phyloP scores from a whole-genome alignment of 768 basidiomycete genomes.

The Pleurotus pulmonarius region DNA sequence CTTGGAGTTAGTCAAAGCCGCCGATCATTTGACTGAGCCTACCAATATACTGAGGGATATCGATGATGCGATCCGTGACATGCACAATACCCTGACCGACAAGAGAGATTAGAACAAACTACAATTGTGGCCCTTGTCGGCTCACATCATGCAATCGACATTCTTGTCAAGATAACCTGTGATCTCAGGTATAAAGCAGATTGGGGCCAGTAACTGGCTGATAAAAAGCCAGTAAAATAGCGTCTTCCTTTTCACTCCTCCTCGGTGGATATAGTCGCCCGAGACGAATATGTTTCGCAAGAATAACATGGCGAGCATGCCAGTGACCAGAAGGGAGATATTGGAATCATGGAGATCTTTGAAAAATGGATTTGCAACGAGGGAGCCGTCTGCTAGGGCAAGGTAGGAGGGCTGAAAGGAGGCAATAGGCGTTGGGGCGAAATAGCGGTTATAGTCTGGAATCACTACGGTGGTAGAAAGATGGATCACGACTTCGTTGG shows the following conservation, averaged over 20 bases:
- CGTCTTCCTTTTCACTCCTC: conserved; percentile 52
- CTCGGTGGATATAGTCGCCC: conserved; percentile 46
- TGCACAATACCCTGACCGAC: conserved; percentile 28
- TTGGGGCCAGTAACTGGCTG: conserved; percentile 51
- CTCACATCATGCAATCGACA: conserved; percentile 47
- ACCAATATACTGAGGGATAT: conserved; percentile 40
- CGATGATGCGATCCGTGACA: conserved; percentile 31
- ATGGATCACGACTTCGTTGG: conserved; percentile 44
- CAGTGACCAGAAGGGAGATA: conserved; percentile 42
- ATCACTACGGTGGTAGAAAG: conserved; percentile 49
- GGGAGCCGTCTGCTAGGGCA: conserved; percentile 54
- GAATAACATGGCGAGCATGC: conserved; percentile 47
- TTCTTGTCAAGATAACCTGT: conserved; percentile 38
- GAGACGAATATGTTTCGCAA: conserved; percentile 48
- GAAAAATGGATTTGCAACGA: conserved; percentile 44
- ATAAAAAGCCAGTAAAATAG: conserved; percentile 55
- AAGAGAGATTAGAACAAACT: not conserved
- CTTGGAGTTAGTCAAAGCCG: not conserved
- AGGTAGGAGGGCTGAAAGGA: conserved; percentile 46
- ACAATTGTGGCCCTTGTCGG: not conserved
- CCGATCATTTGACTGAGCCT: not conserved
- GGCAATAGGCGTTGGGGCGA: conserved; percentile 32
- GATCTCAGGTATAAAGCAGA: conserved; percentile 40
- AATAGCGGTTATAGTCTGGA: conserved; percentile 41
- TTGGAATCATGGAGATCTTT: conserved; percentile 37